Evolutionary conservation across 331 rosid species (phyloP), one percentile per base, ranked within the genome.

Genomic region (Rhamnella rubrinervis): DNA sequence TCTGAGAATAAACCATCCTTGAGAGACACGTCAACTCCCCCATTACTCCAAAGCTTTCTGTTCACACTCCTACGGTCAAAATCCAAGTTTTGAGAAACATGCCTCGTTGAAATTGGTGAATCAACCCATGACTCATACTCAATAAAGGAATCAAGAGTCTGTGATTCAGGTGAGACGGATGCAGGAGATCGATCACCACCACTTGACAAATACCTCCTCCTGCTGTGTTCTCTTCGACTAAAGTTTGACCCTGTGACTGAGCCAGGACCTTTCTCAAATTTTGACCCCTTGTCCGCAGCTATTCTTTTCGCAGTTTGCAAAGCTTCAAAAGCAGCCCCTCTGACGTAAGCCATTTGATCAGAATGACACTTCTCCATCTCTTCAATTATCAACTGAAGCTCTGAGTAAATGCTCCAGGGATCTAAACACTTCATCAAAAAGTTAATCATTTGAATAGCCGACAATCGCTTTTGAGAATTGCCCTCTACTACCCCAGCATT

Each of bases 271-370:
- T 80, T 86, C 13, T 61, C 79, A 74, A 68, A 61, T 72, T 75
- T 86, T 20, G 86, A 73, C 26, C 79, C 87, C 66, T 83, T 83
- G 52, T 78, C 91, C 0, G 55, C 69, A 2, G 76, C 72, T 57
- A 87, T 77, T 71, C 79, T 83, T 78, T 76, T 89, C 20, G 97
- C 97, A 51, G 90, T 85, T 83, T 87, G 96, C 80, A 90, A 58
- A 67, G 96, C 96, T 80, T 93, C 98, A 80, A 76, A 87, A 18
- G 98, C 97, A 59, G 97, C 97, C 23, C 95, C 96, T 73, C 69
- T 81, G 60, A 93, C 92, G 68, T 68, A 89, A 9, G 87, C 91
- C 96, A 87, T 91, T 83, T 77, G 84, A 68, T 93, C 96, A 8
- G 84, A 85, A 19, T 84, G 95, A 19, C 92, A 85, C 72, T 77